A percentile compares a stretch with the other conserved stretches of the same genome.
Conservation (phyloP, 495 filamentous ascomycete genomes). For the Penicillium egyptiacum region DNA sequence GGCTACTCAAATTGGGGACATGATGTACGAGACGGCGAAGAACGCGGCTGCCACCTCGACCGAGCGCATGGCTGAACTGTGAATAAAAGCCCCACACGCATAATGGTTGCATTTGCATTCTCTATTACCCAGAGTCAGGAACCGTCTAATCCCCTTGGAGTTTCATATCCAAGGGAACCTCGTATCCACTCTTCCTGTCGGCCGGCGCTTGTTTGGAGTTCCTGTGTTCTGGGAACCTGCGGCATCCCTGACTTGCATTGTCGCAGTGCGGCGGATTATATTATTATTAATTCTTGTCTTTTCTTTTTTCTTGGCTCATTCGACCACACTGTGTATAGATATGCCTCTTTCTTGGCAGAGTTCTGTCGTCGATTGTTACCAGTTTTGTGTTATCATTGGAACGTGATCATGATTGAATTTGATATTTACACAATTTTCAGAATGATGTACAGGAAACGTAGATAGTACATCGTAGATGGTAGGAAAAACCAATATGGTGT, state of each 20-base stretch:
- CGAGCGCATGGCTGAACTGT: slow-evolving; percentile 41
- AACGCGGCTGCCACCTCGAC: slow-evolving; percentile 38
- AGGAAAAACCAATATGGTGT: slow-evolving; percentile 2
- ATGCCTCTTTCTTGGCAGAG: background rate
- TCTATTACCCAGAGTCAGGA: background rate
- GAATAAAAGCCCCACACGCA: slow-evolving; percentile 12
- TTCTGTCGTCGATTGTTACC: slow-evolving; percentile 3
- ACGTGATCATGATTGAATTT: slow-evolving; percentile 16
- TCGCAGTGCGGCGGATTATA: slow-evolving; percentile 11
- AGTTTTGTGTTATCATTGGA: slow-evolving; percentile 6
- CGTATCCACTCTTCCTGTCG: slow-evolving; percentile 16
- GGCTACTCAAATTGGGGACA: slow-evolving; percentile 36
- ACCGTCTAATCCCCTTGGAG: background rate
- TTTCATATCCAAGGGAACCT: slow-evolving; percentile 9
- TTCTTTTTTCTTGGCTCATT: background rate
- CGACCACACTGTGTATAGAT: slow-evolving; percentile 3
- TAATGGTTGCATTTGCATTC: slow-evolving; percentile 10
- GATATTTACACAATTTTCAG: slow-evolving; percentile 12
- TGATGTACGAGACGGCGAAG: slow-evolving; percentile 48
- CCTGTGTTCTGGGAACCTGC: slow-evolving; percentile 8
- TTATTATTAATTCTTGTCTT: slow-evolving; percentile 12
- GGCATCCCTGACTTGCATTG: slow-evolving; percentile 14
- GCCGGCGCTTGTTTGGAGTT: slow-evolving; percentile 31
- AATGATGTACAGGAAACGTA: slow-evolving; percentile 14
- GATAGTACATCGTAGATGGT: slow-evolving; percentile 5